Base-by-base conservation (phyloP, 352 stramenopile species). In the Elongisporangium anandrum region DNA sequence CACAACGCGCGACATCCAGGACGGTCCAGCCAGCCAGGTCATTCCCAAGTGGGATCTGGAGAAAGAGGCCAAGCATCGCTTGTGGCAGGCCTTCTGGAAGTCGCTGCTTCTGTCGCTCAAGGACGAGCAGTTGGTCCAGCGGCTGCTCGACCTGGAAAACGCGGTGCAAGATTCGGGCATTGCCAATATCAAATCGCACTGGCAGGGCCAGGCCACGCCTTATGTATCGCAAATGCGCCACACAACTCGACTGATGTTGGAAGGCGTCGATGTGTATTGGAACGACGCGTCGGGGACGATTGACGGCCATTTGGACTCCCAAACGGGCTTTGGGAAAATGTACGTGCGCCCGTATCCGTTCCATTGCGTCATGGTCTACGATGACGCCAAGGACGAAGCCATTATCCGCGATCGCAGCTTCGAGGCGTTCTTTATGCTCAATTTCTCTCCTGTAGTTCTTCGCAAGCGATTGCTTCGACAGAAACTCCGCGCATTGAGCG, bases 61-160 rank as follows among this genome's bases (percentile, higher is more conserved):
- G 1, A 72, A 70, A 49, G 73, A 87, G 41, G 53, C 56, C 5
- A 81, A 82, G 53, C 69, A 80, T 52, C 71, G 73, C 24, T 59
- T 87, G 20, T 87, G 77, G 77, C 77, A 84, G 15, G 50, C 64
- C 1, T 87, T 87, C 29, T 87, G 77, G 77, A 52, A 71, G 8
- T 60, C 64, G 7, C 9, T 75, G 16, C 19, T 86, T 20, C 58
- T 81, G 0, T 61, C 69, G 7, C 17, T 63, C 7, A 51, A 63
- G 9, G 64, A 75, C 52, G 22, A 66, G 19, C 58, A 41, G 21
- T 59, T 77, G 1, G 63, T 66, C 5, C 62, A 78, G 21, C 57
- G 76, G 15, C 62, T 83, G 7, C 41, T 60, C 15, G 29, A 47
- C 20, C 58, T 83, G 1, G 66, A 82, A 23, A 59, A 73, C 34